Evolutionary conservation across 2,329 filamentous ascomycete genomes (phyloP).

Genomic region (Verticillium isaacii): DNA sequence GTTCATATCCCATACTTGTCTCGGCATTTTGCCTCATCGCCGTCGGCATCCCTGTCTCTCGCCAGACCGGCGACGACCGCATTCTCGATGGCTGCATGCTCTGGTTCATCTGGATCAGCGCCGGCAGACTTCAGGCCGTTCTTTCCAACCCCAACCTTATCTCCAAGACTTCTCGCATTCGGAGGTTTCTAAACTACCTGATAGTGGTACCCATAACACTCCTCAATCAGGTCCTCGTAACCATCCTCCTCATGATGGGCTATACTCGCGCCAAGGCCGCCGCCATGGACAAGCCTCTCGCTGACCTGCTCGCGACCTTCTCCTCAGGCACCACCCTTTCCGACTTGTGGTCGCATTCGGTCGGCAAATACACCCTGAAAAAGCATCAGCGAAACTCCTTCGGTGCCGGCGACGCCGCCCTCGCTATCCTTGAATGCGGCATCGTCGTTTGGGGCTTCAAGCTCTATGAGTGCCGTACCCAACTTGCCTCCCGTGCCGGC

Average conservation of each 20-base stretch:
- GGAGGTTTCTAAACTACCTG: constrained; percentile 1
- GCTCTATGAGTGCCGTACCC: constrained; percentile 42
- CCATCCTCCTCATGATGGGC: constrained; percentile 36
- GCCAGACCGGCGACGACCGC: constrained; percentile 24
- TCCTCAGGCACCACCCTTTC: constrained; percentile 29
- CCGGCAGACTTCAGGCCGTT: constrained; percentile 29
- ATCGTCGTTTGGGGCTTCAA: constrained; percentile 51
- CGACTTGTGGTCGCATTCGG: constrained; percentile 24
- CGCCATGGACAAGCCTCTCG: constrained; percentile 23
- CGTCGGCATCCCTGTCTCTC: constrained; percentile 37
- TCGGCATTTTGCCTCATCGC: constrained; percentile 26
- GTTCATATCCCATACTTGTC: constrained; percentile 21
- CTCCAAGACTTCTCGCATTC: neutral
- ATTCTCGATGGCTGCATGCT: constrained; percentile 41
- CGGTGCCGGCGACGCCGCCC: constrained; percentile 43
- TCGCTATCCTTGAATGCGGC: constrained; percentile 44
- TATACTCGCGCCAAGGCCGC: constrained; percentile 36
- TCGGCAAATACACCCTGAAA: constrained; percentile 5
- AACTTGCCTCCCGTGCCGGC: constrained; percentile 39
- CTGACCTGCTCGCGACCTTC: constrained; percentile 21
- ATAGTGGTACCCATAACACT: constrained; percentile 23
- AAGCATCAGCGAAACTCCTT: constrained; percentile 20
- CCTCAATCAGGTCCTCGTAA: constrained; percentile 44
- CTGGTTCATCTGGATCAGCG: constrained; percentile 43
- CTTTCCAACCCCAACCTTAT: constrained; percentile 20